Base-by-base conservation (phyloP, 2,329 filamentous ascomycete species). In the Botrytis byssoidea region DNA sequence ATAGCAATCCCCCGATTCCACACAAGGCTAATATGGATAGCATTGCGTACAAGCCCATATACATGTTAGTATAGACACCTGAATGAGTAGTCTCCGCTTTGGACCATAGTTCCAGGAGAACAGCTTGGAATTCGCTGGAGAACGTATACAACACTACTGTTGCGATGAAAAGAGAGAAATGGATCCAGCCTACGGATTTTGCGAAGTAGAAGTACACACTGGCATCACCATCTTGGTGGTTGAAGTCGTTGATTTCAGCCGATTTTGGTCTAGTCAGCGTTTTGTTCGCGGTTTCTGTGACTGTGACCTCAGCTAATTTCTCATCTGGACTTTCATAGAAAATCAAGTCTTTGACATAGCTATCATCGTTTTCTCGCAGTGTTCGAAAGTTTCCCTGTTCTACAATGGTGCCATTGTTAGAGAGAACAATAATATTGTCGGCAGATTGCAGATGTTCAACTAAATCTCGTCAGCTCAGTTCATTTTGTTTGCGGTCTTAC, bases 341-440 rank as follows among this genome's bases (percentile, higher is more conserved):
- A 4, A 71, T 32, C 35, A 64, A 29, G 42, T 61, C 40, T 32
- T 68, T 68, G 63, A 73, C 46, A 68, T 73, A 40, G 42, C 48
- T 29, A 65, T 66, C 22, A 42, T 73, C 22, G 4, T 70, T 60
- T 60, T 60, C 51, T 42, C n/a, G 67, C 32, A 74, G 55, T 9
- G 64, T 55, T 20, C 40, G 20, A 18, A 74, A 67, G 2, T 35
- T 77, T 6, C 83, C 84, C 72, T 83, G 80, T n/a, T 82, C 80
- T 1, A 74, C 67, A 42, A 82, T 75, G 4, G 63, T 74, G 2
- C 81, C 82, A 29, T 79, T 73, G 2, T 77, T 44, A 7, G 60
- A 75, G 18, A 84, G 74, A 14, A 79, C 79, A 20, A 84, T 76
- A 55, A 85, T 81, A 25, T 82, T 78, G 59, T 88, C 84, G 18